phyloP scores from a whole-genome alignment of 78 protist genomes.

The Chrysochromulina parva region DNA sequence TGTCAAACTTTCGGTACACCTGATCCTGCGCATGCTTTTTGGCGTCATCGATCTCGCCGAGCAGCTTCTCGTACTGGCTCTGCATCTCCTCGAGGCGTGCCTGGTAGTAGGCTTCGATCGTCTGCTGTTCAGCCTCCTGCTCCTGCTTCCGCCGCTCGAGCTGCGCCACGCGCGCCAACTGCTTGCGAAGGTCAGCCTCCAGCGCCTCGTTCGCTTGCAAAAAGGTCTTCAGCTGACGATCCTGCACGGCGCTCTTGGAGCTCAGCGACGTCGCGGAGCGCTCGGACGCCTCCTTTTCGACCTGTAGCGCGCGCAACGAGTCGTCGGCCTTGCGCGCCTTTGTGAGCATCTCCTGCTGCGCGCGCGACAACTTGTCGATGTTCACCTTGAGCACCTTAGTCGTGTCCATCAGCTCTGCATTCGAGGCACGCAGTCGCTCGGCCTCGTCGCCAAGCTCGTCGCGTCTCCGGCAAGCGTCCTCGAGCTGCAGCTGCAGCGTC shows the following conservation, averaged over 20 bases:
- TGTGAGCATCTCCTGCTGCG: not conserved
- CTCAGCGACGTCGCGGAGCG: not conserved
- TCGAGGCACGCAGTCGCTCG: not conserved
- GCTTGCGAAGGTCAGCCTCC: not conserved
- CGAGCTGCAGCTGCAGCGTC: not conserved
- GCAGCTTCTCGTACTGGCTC: not conserved
- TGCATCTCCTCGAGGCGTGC: not conserved
- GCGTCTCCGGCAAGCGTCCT: not conserved
- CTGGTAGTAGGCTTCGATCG: constrained; percentile 2
- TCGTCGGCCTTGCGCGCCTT: not conserved
- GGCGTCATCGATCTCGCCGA: not conserved
- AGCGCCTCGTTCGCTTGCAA: not conserved
- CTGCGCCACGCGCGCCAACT: not conserved
- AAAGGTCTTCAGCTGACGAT: not conserved
- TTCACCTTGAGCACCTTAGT: not conserved
- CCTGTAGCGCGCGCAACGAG: not conserved
- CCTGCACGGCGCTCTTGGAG: not conserved
- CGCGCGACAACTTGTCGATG: not conserved
- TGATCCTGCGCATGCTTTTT: too few relatives aligned
- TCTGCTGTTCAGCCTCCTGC: not conserved
- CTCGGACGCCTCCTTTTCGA: not conserved
- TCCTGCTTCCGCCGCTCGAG: not conserved
- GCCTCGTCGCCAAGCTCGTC: not conserved
- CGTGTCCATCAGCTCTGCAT: not conserved
- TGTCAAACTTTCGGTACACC: too few relatives aligned